phyloP scores from a whole-genome alignment of 768 basidiomycete species.

The Dioszegia crocea region DNA sequence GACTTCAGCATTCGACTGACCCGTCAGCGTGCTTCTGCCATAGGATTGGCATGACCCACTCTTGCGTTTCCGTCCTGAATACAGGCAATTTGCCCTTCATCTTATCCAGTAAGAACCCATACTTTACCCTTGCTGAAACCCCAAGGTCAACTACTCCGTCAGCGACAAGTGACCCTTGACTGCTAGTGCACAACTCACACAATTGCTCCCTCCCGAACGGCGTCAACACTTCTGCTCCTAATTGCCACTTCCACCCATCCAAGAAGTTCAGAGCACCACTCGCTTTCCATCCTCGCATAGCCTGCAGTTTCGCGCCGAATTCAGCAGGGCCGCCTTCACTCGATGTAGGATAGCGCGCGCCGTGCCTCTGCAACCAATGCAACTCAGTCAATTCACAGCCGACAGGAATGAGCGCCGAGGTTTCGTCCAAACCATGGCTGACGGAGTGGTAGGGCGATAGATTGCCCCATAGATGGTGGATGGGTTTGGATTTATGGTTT shows the following conservation, averaged over 20 bases:
- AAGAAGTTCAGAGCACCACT: slow-evolving; percentile 67
- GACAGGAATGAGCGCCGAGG: slow-evolving; percentile 33
- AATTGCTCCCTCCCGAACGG: slow-evolving; percentile 84
- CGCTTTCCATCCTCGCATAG: slow-evolving; percentile 48
- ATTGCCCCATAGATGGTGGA: slow-evolving; percentile 48
- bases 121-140: slow-evolving; percentile 63
- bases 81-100: slow-evolving; percentile 67
- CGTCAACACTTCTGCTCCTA: slow-evolving; percentile 81
- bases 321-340: slow-evolving; percentile 30
- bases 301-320: slow-evolving; percentile 24
- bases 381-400: slow-evolving; percentile 38
- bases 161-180: background rate
- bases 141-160: slow-evolving; percentile 58
- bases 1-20: slow-evolving; percentile 56
- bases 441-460: slow-evolving; percentile 47
- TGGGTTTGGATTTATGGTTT: slow-evolving; percentile 29
- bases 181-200: slow-evolving; percentile 48
- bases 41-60: slow-evolving; percentile 27
- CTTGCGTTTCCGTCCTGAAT: slow-evolving; percentile 73
- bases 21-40: background rate
- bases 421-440: slow-evolving; percentile 42
- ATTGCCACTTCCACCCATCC: slow-evolving; percentile 79
- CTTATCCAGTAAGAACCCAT: slow-evolving; percentile 71
- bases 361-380: slow-evolving; percentile 49
- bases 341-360: slow-evolving; percentile 46